Evolutionary conservation across 2,329 filamentous ascomycete species (phyloP), one percentile per base, ranked within the genome.

Genomic region (Phialocephala sp.): DNA sequence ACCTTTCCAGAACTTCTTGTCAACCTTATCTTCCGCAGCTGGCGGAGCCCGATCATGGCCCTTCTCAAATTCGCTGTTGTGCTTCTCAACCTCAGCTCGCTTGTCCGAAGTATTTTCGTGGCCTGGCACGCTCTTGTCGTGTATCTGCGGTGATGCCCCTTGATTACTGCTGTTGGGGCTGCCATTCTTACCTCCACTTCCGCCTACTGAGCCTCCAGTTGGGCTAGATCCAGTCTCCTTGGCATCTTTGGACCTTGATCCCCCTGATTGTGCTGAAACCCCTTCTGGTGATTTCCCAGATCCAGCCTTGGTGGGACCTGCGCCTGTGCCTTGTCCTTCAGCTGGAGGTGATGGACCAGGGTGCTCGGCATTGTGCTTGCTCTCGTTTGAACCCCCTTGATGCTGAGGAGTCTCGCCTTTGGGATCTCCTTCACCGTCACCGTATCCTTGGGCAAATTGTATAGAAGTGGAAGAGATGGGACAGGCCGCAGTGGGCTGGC

Each of bases 1-100:
- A 74, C 78, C 78, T 63, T 68, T 77, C 84, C 85, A 88, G 67
- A 84, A 89, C 20, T 80, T 82, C 74, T 84, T 83, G 65, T 85
- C 78, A 2, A 88, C 85, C 77, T 84, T 84, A 65, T 87, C 84
- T 0, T 78, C 75, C 0, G 72, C 77, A 0, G 82, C 82, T 2
- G 69, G 54, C 6, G 76, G 71, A 0, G 81, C 80, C 14, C 76
- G 79, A 64, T 85, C 86, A 71, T 88, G 82, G 68, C 82, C 82
- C 70, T 80, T 73, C 57, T 83, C 83, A 74, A 89, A 88, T 0
- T 88, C 84, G 68, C 67, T 68, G 66, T 89, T 89, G 72, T 89
- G 87, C 76, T 80, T 74, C 60, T 87, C 81, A 18, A 88, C 86
- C 76, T 88, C 85, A 52, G 77, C 78, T 74, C 83, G 79, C 76